Evolutionary conservation across 768 basidiomycete species (phyloP), one percentile per base, ranked within the genome.

Genomic region (Erythrobasidium yunnanense): DNA sequence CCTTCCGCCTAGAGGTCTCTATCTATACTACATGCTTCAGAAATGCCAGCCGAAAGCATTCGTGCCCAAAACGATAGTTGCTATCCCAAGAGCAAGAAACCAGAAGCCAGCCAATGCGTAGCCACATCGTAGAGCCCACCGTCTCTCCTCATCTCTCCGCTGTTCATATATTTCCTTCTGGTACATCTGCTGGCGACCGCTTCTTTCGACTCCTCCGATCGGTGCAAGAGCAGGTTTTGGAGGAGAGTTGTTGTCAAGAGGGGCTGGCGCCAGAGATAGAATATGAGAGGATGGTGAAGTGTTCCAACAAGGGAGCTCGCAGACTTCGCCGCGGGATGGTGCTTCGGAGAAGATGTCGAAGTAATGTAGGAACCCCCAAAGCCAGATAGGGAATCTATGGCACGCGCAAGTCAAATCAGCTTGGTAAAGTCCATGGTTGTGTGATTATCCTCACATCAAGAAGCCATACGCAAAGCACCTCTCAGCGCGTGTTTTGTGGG

Each of bases 401-500:
- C 8, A 30, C 42, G 23, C 20, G 22, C 11, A 18, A 2, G 47
- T 17, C 34, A 11, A 11, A 13, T 25, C 22, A 38, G 30, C 3
- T 23, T n/a, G 56, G 45, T 15, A 17, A 11, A 13, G 23, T 29
- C 7, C 8, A 13, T 11, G 38, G 38, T n/a, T 11, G n/a, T n/a
- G 38, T 51, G 60, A 30, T 23, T 13, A 27, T 34, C 23, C 60
- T n/a, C 25, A 63, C 60, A 63, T 34, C 8, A 63, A 30, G 30
- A 63, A 63, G 47, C 60, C 60, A 33, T 63, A 63, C 7, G 20
- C 49, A 49, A 63, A 63, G 30, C 60, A 63, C 15, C 60, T 46
- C 47, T 63, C 60, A 29, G 60, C 60, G 27, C 60, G 46, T 13
- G 47, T 50, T 4, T 46, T 51, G 17, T 51, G 30, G 32, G 45